Evolutionary conservation across 2,329 filamentous ascomycete species (phyloP).

Genomic region (Chaetomium sp.): DNA sequence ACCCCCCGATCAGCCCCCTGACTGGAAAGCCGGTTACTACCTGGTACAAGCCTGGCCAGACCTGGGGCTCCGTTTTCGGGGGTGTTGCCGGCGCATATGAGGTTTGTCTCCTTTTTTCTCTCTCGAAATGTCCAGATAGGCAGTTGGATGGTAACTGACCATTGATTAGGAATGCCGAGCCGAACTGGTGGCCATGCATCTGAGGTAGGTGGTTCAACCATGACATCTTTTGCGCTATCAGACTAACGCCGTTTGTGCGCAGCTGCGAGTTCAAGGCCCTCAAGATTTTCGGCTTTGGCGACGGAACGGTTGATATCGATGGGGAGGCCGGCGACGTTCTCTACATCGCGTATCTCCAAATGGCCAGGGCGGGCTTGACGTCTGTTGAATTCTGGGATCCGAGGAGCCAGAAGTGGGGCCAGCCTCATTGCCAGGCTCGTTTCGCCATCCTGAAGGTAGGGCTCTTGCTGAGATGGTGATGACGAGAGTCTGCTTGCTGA

Average conservation of each 20-base stretch:
- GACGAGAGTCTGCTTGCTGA: not conserved
- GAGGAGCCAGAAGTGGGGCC: slow-evolving; percentile 84
- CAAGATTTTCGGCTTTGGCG: slow-evolving; percentile 84
- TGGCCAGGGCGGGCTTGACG: slow-evolving; percentile 87
- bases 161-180: slow-evolving; percentile 66
- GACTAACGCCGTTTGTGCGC: slow-evolving; percentile 2
- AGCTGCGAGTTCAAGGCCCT: slow-evolving; percentile 84
- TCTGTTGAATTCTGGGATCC: slow-evolving; percentile 94
- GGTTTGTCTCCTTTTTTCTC: slow-evolving; percentile 12
- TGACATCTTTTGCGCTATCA: not conserved
- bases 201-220: slow-evolving; percentile 33
- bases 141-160: slow-evolving; percentile 4
- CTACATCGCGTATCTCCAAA: slow-evolving; percentile 80
- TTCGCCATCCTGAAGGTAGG: slow-evolving; percentile 69
- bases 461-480: not conserved
- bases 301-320: slow-evolving; percentile 66
- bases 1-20: slow-evolving; percentile 75
- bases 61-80: slow-evolving; percentile 89
- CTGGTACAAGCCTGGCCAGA: slow-evolving; percentile 93
- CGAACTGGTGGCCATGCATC: slow-evolving; percentile 86
- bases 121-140: not conserved
- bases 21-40: slow-evolving; percentile 70
- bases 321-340: slow-evolving; percentile 78
- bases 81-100: slow-evolving; percentile 83
- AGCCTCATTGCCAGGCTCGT: slow-evolving; percentile 84